Base-by-base conservation (phyloP, 2,329 filamentous ascomycete genomes). In the Alternaria arborescens region DNA sequence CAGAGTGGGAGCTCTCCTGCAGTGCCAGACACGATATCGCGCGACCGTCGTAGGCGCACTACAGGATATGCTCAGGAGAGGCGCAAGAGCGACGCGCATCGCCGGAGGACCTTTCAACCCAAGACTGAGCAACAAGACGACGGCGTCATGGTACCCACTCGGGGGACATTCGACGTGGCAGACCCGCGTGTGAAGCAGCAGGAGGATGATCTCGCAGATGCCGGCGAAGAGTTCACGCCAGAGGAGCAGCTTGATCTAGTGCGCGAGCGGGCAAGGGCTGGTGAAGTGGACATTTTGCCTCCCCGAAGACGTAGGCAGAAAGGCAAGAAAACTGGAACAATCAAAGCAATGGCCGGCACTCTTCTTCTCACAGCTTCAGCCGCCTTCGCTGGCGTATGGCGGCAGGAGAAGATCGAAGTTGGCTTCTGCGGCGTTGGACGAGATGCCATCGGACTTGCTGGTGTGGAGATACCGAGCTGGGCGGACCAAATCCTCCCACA, bases 391-490 rank as follows among this genome's bases (percentile, higher is more conserved):
- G 87, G 87, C 8, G 95, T 94, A 87, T 99, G 94, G 82, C 86
- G 94, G 50, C 92, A 97, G 75, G 95, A 99, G 79, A 98, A 98
- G 84, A 83, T 97, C n/a, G 91, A 92, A 16, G 92, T 98, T 20
- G 95, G 96, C 34, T 99, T 97, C 75, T 99, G 95, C 76, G 93
- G 94, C 12, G 86, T 97, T 54, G 95, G 82, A 4, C 63, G 91
- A 24, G 83, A 87, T 48, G 86, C 84, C 7, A 85, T 82, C 66
- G 84, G 83, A 20, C 73, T 89, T 54, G 82, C 85, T 11, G 86
- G 88, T 30, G 83, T 90, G 12, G 84, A 87, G 24, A 83, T 97
- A 18, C 94, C 94, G 3, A 88, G 92, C 47, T 91, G 88, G 84
- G 84, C 91, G 8, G 83, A 88, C 51, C 83, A 88, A 10, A 80